Base-by-base conservation (phyloP, 169 alveolate genomes). In the Cryptosporidium baileyi region DNA sequence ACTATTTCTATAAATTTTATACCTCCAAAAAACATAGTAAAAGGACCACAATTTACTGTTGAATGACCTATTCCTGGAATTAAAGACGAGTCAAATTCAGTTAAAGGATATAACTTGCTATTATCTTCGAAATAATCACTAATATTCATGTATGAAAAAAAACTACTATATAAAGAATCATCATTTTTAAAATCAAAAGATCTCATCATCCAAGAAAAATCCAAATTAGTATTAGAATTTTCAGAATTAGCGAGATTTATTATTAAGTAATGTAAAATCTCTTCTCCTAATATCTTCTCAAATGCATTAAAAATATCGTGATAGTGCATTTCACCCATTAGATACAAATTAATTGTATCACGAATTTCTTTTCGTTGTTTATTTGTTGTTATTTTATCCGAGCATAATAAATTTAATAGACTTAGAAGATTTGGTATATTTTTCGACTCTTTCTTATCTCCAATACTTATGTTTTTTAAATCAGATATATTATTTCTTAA, bases 341-440 rank as follows among this genome's bases (percentile, higher is more conserved):
- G 88, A 60, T 93, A 94, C 74, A 93, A 94, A 5, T 96, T 92
- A 1, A 94, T 94, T 17, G 92, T 89, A 22, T 95, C 97, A 32
- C 97, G 82, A 40, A 94, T 94, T 85, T 95, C 92, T 67, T 92
- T 93, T n/a, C 97, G 80, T 90, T 94, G 97, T 57, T 93, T 94
- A 6, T 95, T 95, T 2, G 97, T 94, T 1, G 97, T 94, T 38
- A 94, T 89, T 47, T 92, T 91, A 57, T 93, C 95, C 57, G 93
- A 93, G 43, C 97, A 94, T 60, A 94, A 61, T 32, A 90, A 96
- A 63, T 91, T 95, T 34, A 94, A 89, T 88, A 94, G 63, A 51
- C 91, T 92, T 59, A 94, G 93, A n/a, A 94, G 80, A 30, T 97
- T 94, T 24, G 96, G 97, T 32, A 74, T 47, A n/a, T 95, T 85